Evolutionary conservation across 164 flowering plant species (phyloP).

Genomic region (Vitis rupestris): DNA sequence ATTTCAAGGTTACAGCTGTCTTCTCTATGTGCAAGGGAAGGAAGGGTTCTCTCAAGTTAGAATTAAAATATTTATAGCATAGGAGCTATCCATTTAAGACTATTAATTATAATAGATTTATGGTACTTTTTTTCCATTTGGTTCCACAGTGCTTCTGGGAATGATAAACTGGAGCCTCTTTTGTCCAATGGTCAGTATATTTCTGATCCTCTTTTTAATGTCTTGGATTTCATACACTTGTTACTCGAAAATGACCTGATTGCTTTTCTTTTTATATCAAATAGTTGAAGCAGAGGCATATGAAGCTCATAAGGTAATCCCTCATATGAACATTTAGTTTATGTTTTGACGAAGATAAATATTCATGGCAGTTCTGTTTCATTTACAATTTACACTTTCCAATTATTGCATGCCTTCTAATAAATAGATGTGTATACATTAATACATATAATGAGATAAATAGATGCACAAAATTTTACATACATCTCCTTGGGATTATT

Average conservation of each 20-base stretch:
- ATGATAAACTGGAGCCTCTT: constrained; percentile 24
- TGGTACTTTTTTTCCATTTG: constrained; percentile 1
- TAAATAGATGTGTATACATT: too few species aligned
- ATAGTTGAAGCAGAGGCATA: constrained; percentile 35
- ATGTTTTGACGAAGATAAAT: too few species aligned
- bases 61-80: not conserved
- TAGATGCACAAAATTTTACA: too few species aligned
- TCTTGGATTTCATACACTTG: not conserved
- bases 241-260: not conserved
- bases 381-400: too few species aligned
- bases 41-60: not conserved
- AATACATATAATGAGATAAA: too few species aligned
- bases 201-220: not conserved
- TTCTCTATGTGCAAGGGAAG: not conserved
- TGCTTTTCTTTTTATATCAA: not conserved
- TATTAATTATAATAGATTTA: not conserved
- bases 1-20: too few species aligned
- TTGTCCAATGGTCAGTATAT: constrained; percentile 39
- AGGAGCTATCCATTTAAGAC: not conserved
- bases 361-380: too few species aligned
- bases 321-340: not conserved
- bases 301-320: constrained; percentile 43
- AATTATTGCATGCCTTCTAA: too few species aligned
- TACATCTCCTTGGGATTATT: too few species aligned
- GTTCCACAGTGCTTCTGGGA: constrained; percentile 35